Evolutionary conservation across 805 yeast species (phyloP), one percentile per base, ranked within the genome.

Genomic region (Myxozyma lipomycoides): DNA sequence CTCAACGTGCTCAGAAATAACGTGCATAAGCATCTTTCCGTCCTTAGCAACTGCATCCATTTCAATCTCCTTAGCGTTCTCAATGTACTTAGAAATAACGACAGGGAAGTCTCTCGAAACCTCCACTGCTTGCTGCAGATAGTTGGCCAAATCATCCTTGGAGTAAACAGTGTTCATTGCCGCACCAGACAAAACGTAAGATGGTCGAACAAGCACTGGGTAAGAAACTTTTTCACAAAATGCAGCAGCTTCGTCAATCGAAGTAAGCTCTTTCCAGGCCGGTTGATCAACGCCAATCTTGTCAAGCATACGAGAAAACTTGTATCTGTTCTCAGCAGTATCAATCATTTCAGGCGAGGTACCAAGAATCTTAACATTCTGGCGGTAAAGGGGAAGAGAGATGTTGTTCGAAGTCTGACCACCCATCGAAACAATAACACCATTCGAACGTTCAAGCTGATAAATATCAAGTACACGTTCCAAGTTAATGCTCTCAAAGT

Each of bases 261-360:
- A 86, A 34, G 98, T 89, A 63, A 91, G 79, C 71, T 91, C 98
- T 71, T 90, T 91, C 98, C 98, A 91, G 35, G 96, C 96, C 40
- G 98, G 98, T 73, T 91, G 98, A 73, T 91, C 98, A 58, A 91
- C 97, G 49, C 95, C 96, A 65, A 91, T 91, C 61, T 80, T 81
- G 71, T 91, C 98, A 73, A 91, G 78, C 95, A 91, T 89, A 73
- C 96, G 86, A 40, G 96, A 88, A 75, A 91, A 91, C 75, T 93
- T 91, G 79, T 88, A 90, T 74, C 98, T 82, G 74, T 91, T 90
- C 77, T 91, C 98, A 58, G 98, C 98, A 55, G 95, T 82, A 67
- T 91, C 98, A 69, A 91, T 93, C 96, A 88, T 89, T 70, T 87
- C 96, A 50, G 98, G 98, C 32, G 96, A 85, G 42, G 98, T 91